Base-by-base conservation (phyloP, 495 filamentous ascomycete genomes). In the Talaromyces stipitatus region DNA sequence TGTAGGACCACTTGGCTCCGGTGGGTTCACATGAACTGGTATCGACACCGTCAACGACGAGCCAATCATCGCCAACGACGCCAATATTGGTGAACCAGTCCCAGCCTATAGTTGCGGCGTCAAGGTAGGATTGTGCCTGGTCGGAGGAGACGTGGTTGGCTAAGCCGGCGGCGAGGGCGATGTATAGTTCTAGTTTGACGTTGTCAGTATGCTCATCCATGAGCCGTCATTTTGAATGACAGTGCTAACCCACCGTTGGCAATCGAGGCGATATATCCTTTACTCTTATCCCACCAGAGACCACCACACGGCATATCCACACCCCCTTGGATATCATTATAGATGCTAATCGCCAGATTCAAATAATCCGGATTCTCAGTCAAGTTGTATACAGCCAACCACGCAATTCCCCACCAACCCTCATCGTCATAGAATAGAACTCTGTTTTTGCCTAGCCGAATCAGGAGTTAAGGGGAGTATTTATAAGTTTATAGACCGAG, bases 341-440 rank as follows among this genome's bases (percentile, higher is more conserved):
- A 85, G 46, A 85, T 82, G 43, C 64, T 61, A 28, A 77, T 67
- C 0, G 82, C 82, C 58, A 66, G 66, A 54, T 72, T 58, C 33
- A 85, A 77, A 56, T 79, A 84, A 24, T 66, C 56, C 22, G 61
- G 56, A 24, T 82, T 66, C 14, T 67, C 62, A 2, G 81, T 78
- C 30, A 80, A 55, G 55, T 85, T 82, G 68, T 79, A 81, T 20
- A 73, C 72, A 55, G 77, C 72, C 61, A 85, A 77, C 70, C 81
- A 71, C 10, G 72, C 82, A 20, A 84, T 68, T n/a, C 79, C 81
- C 82, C 83, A 85, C 83, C 82, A 85, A 18, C 81, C 83, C 61
- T 84, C 80, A 58, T 85, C 83, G 59, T 85, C 83, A 60, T 84
- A 85, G 63, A 71, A 84, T n/a, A n/a, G n/a, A n/a, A n/a, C n/a